Evolutionary conservation across 2,329 filamentous ascomycete species (phyloP).

Genomic region (Sporothrix protearum): DNA sequence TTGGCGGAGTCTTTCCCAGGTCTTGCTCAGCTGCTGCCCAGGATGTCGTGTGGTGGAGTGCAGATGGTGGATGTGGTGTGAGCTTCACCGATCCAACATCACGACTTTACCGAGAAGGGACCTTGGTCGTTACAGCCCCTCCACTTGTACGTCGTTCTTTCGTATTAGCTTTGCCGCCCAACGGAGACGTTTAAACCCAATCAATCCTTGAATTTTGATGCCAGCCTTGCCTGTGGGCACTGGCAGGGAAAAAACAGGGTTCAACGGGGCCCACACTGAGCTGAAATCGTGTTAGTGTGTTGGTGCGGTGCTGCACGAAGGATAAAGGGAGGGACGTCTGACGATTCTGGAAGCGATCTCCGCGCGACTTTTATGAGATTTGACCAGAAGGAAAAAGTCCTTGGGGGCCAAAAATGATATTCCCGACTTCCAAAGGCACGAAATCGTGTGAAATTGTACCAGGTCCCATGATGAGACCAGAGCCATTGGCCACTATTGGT

Average conservation of each 20-base stretch:
- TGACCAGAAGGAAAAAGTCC: neutral
- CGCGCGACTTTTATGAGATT: neutral
- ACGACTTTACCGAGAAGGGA: neutral
- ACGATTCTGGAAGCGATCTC: conserved; percentile 8
- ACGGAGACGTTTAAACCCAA: conserved; percentile 11
- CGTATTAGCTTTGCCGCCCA: conserved; percentile 12
- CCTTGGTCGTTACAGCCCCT: neutral
- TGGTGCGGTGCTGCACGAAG: neutral
- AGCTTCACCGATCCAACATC: conserved; percentile 12
- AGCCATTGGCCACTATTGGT: neutral
- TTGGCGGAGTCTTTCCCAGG: neutral
- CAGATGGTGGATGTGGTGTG: neutral
- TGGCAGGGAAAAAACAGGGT: neutral
- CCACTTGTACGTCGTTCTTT: neutral
- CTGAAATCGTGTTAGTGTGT: conserved; percentile 8
- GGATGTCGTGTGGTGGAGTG: neutral
- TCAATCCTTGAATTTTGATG: neutral
- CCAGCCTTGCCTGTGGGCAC: conserved; percentile 7
- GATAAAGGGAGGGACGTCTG: neutral
- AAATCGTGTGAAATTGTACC: neutral
- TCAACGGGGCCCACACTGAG: neutral
- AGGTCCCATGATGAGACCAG: neutral
- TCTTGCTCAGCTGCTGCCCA: neutral
- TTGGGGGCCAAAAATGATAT: neutral
- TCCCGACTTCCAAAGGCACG: neutral